phyloP scores from a whole-genome alignment of 257 asterid species.

The Solanum ossicruentum region DNA sequence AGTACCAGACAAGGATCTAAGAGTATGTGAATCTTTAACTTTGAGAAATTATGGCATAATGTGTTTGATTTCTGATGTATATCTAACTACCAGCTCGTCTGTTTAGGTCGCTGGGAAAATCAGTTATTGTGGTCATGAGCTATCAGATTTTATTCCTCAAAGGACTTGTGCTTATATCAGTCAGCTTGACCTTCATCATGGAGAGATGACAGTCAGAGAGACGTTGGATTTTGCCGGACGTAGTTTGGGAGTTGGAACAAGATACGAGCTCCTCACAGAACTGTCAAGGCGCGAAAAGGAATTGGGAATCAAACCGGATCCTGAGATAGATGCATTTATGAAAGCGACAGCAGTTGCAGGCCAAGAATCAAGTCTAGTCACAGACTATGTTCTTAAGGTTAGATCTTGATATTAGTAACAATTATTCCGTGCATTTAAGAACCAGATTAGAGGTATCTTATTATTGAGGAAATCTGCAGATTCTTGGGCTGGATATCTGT shows the following conservation, averaged over 20 bases:
- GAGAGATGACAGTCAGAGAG: conserved; percentile 91
- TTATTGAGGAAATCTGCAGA: conserved; percentile 23
- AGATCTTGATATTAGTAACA: not conserved
- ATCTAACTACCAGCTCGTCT: not conserved
- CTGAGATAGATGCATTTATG: conserved; percentile 90
- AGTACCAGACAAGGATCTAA: conserved; percentile 46
- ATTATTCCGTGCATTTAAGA: not conserved
- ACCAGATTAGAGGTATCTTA: not conserved
- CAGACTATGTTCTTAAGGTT: conserved; percentile 88
- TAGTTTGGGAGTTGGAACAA: conserved; percentile 84
- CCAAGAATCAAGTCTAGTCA: conserved; percentile 80
- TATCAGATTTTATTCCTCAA: conserved; percentile 73
- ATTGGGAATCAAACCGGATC: conserved; percentile 76
- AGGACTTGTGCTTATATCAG: conserved; percentile 85
- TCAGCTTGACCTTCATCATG: conserved; percentile 87
- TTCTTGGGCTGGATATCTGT: conserved; percentile 90
- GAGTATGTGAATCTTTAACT: conserved; percentile 6
- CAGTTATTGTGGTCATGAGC: conserved; percentile 82
- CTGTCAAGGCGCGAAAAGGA: conserved; percentile 69
- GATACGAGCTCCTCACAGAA: conserved; percentile 77
- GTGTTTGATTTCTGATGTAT: not conserved
- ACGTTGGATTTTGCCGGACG: conserved; percentile 81
- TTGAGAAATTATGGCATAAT: not conserved
- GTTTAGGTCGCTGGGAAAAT: conserved; percentile 51
- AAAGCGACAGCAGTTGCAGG: conserved; percentile 84